Evolutionary conservation across 2,329 filamentous ascomycete genomes (phyloP).

Genomic region (Alternaria infectoria): DNA sequence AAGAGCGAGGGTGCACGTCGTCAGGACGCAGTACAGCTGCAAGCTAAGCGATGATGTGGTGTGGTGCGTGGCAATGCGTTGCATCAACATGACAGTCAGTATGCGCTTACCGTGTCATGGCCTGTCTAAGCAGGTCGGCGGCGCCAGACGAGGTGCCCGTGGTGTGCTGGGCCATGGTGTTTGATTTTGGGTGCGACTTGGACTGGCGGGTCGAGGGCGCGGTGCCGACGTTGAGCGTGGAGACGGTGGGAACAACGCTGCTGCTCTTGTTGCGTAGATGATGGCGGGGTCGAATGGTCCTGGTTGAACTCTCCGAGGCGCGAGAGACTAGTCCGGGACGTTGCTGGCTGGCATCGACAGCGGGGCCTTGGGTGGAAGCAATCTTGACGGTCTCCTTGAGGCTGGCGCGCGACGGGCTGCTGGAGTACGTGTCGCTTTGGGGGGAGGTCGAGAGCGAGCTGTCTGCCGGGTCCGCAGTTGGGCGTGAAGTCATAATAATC

Average conservation of each 20-base stretch:
- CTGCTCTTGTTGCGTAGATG: slow-evolving; percentile 47
- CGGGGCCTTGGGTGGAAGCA: slow-evolving; percentile 21
- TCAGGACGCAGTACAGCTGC: slow-evolving; percentile 14
- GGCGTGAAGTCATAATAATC: slow-evolving; percentile 47
- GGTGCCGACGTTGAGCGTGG: slow-evolving; percentile 40
- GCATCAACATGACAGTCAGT: background rate
- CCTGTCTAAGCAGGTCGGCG: slow-evolving; percentile 64
- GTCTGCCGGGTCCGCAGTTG: slow-evolving; percentile 28
- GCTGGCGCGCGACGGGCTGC: slow-evolving; percentile 22
- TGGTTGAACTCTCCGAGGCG: slow-evolving; percentile 36
- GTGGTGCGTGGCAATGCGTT: background rate
- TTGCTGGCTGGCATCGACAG: slow-evolving; percentile 37
- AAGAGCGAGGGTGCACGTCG: slow-evolving; percentile 29
- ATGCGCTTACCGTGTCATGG: slow-evolving; percentile 61
- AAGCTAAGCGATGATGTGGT: slow-evolving; percentile 25
- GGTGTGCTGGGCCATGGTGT: slow-evolving; percentile 41
- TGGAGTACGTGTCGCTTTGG: slow-evolving; percentile 15
- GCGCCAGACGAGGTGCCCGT: slow-evolving; percentile 58
- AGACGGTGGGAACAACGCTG: slow-evolving; percentile 55
- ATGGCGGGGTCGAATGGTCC: slow-evolving; percentile 38
- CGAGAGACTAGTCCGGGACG: slow-evolving; percentile 43
- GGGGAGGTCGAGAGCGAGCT: slow-evolving; percentile 20
- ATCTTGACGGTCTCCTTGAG: slow-evolving; percentile 25
- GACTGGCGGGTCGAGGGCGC: slow-evolving; percentile 37
- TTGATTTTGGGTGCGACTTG: background rate